Evolutionary conservation across 306 rosid genomes (phyloP), one percentile per base, ranked within the genome.

Genomic region (Inga leiocalycina): DNA sequence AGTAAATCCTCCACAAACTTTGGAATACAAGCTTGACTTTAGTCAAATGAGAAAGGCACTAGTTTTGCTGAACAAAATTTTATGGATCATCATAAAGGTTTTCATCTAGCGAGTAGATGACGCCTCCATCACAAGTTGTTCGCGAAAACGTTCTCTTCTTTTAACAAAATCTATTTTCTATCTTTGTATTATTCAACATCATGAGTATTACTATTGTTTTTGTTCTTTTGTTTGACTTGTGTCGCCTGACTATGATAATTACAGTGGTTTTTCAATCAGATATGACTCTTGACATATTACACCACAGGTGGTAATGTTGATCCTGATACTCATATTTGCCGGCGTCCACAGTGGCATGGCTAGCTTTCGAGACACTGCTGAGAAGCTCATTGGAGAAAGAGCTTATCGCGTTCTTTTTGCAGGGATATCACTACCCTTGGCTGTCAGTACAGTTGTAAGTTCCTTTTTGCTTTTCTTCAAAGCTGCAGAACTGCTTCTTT

Each of bases 361-460:
- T 79, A 92, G 91, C 84, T 85, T 91, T 84, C 87, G 99, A 67
- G 95, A 93, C 64, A 16, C 64, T 15, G 99, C 97, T 45, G 99
- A 96, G 97, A 88, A 96, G 81, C 80, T 93, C 79, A 86, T 96
- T 19, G 99, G 99, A 75, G 99, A 91, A 83, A 89, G 98, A 86
- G 93, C 93, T 54, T 96, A 35, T 82, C 99, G 99, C 44, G 99
- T 96, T 90, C 87, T 96, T 79, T 96, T 96, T 88, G 99, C 99
- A 4, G 98, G 99, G 71, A 24, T 80, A 81, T 93, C 98, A 72
- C 86, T 96, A 46, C 99, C 99, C 19, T 79, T 96, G 92, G 99
- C 94, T 81, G 91, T 93, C 83, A 93, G 93, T 85, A 96, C 94
- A 19, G 75, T 93, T 88, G 99, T 96, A 79, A 89, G 97, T 92